Base-by-base conservation (phyloP, 2,329 filamentous ascomycete species). In the Lojkania enalia region DNA sequence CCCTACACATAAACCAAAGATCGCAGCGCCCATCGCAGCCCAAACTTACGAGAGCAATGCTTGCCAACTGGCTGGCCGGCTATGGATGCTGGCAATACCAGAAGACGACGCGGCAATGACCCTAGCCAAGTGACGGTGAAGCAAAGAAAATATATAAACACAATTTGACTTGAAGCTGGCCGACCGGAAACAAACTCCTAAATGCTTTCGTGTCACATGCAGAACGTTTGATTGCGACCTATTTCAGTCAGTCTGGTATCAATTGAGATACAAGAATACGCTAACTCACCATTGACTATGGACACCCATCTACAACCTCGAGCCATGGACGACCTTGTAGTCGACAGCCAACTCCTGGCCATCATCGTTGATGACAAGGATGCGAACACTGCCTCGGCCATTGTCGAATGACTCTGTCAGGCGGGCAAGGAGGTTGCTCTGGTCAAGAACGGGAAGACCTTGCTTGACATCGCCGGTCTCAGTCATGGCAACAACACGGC, bases 401-500 rank as follows among this genome's bases (percentile, higher is more conserved):
- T 89, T 86, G 76, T 89, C 85, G 74, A 96, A 99, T 58, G 90
- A 83, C 59, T 87, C 83, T 64, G 82, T 77, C 58, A 99, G 87
- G 64, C 91, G 89, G 58, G 77, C 73, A 80, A 86, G 89, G 60
- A 99, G 85, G 75, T 84, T 84, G 74, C 88, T 94, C 84, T 99
- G 94, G 79, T 96, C 90, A 73, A 96, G 86, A 74, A 99, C 90
- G 48, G 88, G 83, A 48, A 99, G 82, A 64, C 83, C 84, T 78
- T 96, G 91, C 88, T 97, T 97, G 81, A 99, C 90, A 72, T 99
- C 92, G 65, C 94, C 91, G 57, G 86, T 89, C 87, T 99, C 94
- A 71, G 94, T 99, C 91, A 99, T 97, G 80, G 91, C 91, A 59
- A 95, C 90, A 69, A 99, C 74, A 61, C 77, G 75, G 67, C 81